Evolutionary conservation across 257 asterid species (phyloP).

Genomic region (Cynanchum wilfordii): DNA sequence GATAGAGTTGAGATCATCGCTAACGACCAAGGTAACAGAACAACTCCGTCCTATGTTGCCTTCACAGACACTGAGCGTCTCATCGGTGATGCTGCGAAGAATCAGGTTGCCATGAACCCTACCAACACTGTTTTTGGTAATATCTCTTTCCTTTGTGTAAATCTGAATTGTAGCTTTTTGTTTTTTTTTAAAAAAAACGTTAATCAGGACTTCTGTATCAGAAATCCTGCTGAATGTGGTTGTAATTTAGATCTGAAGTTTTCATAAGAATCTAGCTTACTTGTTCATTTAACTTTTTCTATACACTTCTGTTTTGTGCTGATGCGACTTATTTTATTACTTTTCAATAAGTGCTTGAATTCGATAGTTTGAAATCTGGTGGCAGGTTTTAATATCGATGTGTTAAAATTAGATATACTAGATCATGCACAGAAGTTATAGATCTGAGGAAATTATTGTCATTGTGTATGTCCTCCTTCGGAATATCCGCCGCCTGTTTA

Average conservation of each 20-base stretch:
- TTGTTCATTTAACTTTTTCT: too few relatives aligned
- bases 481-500: not conserved
- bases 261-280: not conserved
- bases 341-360: not conserved
- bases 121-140: conserved; percentile 39
- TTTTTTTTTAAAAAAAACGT: too few relatives aligned
- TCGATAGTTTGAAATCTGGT: not conserved
- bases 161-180: not conserved
- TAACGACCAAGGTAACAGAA: conserved; percentile 42
- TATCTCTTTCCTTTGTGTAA: not conserved
- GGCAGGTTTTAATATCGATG: not conserved
- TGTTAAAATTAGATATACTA: not conserved
- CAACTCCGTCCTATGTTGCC: conserved; percentile 40
- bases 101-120: conserved; percentile 45
- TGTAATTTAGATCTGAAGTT: not conserved
- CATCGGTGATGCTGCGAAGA: conserved; percentile 42
- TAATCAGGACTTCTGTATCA: not conserved
- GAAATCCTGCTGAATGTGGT: not conserved
- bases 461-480: not conserved
- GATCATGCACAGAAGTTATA: not conserved
- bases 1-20: conserved; percentile 41
- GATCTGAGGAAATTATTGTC: not conserved
- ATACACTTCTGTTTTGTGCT: not conserved
- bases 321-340: not conserved
- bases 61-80: conserved; percentile 44